A percentile compares a stretch with the other conserved stretches of the same genome.
These are phyloP conservation scores for Scolecobasidium constrictum DNA, from an alignment of 2,329 filamentous ascomycete genomes.

Conservation along the genomic window DNA sequence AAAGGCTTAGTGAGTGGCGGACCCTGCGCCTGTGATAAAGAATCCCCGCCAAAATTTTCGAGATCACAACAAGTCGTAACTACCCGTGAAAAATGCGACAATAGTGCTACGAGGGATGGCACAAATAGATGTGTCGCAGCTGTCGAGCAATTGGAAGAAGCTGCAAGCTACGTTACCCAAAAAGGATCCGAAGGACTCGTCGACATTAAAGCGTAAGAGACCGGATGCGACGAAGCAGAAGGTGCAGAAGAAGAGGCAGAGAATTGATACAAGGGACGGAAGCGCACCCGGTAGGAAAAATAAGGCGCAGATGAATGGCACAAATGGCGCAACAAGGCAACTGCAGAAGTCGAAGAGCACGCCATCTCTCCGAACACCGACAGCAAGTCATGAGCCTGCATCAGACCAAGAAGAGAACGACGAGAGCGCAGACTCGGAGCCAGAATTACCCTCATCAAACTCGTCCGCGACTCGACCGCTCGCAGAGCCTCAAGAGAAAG, in stretches of 20 bases:
- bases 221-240: conserved; percentile 1
- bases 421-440: no score
- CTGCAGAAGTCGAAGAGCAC: conserved; percentile 3
- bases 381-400: background rate
- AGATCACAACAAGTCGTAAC: no score
- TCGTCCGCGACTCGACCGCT: background rate
- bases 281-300: background rate
- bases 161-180: conserved; percentile 48
- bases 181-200: conserved; percentile 13
- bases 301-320: background rate
- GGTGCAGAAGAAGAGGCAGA: background rate
- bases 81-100: no score
- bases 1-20: conserved; percentile 13
- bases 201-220: conserved; percentile 6
- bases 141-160: conserved; percentile 64
- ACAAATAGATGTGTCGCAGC: conserved; percentile 27
- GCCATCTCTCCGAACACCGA: background rate
- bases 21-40: background rate
- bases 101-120: conserved; percentile 5
- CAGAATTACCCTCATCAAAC: background rate
- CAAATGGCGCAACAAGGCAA: background rate
- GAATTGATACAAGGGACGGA: background rate
- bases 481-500: background rate
- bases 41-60: background rate
- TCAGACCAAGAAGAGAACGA: background rate